Evolutionary conservation across 2,329 filamentous ascomycete species (phyloP).

Genomic region (Fusarium neocosmosporiellum): DNA sequence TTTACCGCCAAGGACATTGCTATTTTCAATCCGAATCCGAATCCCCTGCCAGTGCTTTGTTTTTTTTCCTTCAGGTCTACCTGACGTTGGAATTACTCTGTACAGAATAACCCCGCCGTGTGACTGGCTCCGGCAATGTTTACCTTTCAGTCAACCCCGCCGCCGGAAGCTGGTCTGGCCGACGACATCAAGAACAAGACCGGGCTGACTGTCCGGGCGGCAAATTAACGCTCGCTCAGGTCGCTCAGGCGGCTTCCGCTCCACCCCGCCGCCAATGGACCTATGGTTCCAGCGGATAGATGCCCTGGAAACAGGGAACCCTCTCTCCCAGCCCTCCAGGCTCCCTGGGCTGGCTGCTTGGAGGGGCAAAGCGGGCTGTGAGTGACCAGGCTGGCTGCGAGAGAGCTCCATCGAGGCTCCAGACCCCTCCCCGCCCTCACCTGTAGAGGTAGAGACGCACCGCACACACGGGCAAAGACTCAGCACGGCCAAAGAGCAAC

Average conservation of each 20-base stretch:
- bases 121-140: slow-evolving; percentile 18
- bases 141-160: slow-evolving; percentile 7
- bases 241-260: slow-evolving; percentile 18
- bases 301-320: slow-evolving; percentile 31
- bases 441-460: not conserved
- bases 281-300: slow-evolving; percentile 15
- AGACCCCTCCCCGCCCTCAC: slow-evolving; percentile 8
- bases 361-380: slow-evolving; percentile 23
- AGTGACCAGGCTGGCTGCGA: not conserved
- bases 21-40: not conserved
- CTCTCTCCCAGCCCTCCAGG: slow-evolving; percentile 13
- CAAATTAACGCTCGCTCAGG: slow-evolving; percentile 15
- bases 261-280: slow-evolving; percentile 32
- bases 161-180: slow-evolving; percentile 10
- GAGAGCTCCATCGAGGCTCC: slow-evolving; percentile 21
- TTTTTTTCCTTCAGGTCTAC: not conserved
- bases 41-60: not conserved
- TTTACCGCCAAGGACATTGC: not conserved
- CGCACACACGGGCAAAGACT: slow-evolving; percentile 11
- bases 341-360: not conserved
- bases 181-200: not conserved
- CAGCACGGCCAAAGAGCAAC: slow-evolving; percentile 3
- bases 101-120: slow-evolving; percentile 17
- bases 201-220: not conserved
- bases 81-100: slow-evolving; percentile 15